phyloP scores from a whole-genome alignment of 495 filamentous ascomycete genomes.

The Penicillium lagena region DNA sequence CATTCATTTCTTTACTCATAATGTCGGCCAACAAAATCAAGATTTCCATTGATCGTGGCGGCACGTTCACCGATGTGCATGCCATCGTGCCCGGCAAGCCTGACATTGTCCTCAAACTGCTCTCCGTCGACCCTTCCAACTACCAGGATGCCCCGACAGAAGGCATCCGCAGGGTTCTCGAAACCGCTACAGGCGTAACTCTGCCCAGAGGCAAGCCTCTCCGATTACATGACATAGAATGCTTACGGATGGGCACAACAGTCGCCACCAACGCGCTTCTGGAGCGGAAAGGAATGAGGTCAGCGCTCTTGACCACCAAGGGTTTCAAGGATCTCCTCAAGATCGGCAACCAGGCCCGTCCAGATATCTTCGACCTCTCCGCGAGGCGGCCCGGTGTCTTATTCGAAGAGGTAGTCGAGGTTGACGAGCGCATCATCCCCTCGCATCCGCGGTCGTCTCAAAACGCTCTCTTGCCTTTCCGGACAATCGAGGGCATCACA shows the following conservation, averaged over 20 bases:
- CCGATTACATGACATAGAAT: constrained; percentile 9
- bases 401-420: constrained; percentile 62
- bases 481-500: constrained; percentile 22
- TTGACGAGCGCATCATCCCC: constrained; percentile 56
- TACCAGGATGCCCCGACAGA: constrained; percentile 75
- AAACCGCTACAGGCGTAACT: constrained; percentile 52
- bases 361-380: constrained; percentile 69
- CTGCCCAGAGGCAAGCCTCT: not conserved
- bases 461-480: not conserved
- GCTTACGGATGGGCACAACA: constrained; percentile 71
- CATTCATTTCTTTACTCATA: too few species aligned
- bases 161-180: constrained; percentile 71
- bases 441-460: not conserved
- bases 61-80: constrained; percentile 20
- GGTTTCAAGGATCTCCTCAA: constrained; percentile 84
- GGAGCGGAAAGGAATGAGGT: constrained; percentile 83
- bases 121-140: constrained; percentile 72
- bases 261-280: constrained; percentile 79
- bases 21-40: too few species aligned
- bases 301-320: constrained; percentile 78
- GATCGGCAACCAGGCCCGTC: constrained; percentile 74
- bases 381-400: constrained; percentile 67
- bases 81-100: constrained; percentile 11
- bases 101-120: constrained; percentile 63
- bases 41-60: constrained; percentile 10